Conservation (phyloP, 2,329 filamentous ascomycete species). For the Fusarium verticillioides region DNA sequence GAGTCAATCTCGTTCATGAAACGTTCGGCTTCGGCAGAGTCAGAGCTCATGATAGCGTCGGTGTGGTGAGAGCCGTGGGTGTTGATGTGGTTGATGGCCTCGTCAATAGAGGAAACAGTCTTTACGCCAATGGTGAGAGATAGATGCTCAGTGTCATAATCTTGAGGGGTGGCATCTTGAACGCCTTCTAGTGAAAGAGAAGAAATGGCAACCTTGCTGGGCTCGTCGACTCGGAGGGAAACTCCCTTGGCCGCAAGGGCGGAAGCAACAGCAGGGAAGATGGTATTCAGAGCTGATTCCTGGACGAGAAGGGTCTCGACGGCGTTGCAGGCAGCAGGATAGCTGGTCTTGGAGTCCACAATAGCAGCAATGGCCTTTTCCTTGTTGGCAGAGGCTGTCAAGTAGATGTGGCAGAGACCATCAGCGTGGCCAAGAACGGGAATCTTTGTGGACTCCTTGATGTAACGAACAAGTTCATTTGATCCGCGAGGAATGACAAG, state of each 20-base stretch:
- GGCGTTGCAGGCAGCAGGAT: constrained; percentile 95
- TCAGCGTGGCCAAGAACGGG: constrained; percentile 97
- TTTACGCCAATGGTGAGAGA: constrained; percentile 86
- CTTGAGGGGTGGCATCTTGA: constrained; percentile 72
- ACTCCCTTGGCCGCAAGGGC: constrained; percentile 83
- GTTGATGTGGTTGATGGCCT: constrained; percentile 91
- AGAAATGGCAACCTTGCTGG: constrained; percentile 72
- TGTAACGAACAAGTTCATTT: constrained; percentile 89
- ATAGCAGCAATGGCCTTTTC: constrained; percentile 79
- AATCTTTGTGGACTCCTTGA: constrained; percentile 92
- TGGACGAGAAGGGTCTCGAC: constrained; percentile 93
- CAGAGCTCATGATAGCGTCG: constrained; percentile 85
- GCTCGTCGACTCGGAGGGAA: constrained; percentile 79
- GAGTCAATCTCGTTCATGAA: constrained; percentile 91
- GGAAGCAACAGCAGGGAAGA: constrained; percentile 78
- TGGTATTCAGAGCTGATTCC: constrained; percentile 70
- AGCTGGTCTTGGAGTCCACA: constrained; percentile 92
- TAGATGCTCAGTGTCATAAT: constrained; percentile 92
- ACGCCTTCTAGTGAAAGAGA: constrained; percentile 60
- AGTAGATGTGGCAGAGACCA: constrained; percentile 87
- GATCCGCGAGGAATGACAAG: constrained; percentile 93
- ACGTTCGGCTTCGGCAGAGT: constrained; percentile 73
- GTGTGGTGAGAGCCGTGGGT: constrained; percentile 92
- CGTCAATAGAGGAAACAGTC: constrained; percentile 73
- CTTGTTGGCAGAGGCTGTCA: constrained; percentile 81